Evolutionary conservation across 2,329 filamentous ascomycete species (phyloP).

Genomic region (Colletotrichum horii): DNA sequence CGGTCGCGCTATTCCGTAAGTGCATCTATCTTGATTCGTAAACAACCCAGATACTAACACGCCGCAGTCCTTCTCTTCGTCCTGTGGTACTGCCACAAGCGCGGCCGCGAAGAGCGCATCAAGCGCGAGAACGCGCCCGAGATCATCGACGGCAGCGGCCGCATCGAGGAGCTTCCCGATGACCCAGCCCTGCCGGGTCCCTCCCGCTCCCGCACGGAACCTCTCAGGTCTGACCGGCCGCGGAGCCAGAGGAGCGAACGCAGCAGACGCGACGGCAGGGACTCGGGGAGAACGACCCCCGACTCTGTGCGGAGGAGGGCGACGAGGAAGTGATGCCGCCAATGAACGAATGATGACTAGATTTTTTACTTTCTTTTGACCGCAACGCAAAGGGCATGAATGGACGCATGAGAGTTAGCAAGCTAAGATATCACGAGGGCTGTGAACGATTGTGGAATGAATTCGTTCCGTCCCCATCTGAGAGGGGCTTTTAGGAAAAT

Average conservation of each 20-base stretch:
- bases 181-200: slow-evolving; percentile 47
- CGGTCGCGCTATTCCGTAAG: slow-evolving; percentile 87
- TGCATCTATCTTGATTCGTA: neutral
- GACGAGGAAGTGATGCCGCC: neutral
- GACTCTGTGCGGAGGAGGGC: slow-evolving; percentile 4
- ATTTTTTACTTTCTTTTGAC: neutral
- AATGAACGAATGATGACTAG: neutral
- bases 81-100: slow-evolving; percentile 98
- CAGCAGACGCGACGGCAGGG: slow-evolving; percentile 18
- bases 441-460: neutral
- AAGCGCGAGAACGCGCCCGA: slow-evolving; percentile 56
- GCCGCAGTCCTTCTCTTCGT: slow-evolving; percentile 82
- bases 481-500: neutral
- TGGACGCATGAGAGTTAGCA: neutral
- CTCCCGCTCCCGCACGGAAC: slow-evolving; percentile 15
- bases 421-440: neutral
- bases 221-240: slow-evolving; percentile 1
- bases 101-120: slow-evolving; percentile 84
- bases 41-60: slow-evolving; percentile 3
- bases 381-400: neutral
- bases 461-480: neutral
- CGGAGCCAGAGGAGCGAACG: slow-evolving; percentile 21
- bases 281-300: slow-evolving; percentile 9
- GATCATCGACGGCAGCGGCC: slow-evolving; percentile 40
- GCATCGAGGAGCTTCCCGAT: slow-evolving; percentile 56